Base-by-base conservation (phyloP, 2,329 filamentous ascomycete species). In the Neoarthrinium moseri region DNA sequence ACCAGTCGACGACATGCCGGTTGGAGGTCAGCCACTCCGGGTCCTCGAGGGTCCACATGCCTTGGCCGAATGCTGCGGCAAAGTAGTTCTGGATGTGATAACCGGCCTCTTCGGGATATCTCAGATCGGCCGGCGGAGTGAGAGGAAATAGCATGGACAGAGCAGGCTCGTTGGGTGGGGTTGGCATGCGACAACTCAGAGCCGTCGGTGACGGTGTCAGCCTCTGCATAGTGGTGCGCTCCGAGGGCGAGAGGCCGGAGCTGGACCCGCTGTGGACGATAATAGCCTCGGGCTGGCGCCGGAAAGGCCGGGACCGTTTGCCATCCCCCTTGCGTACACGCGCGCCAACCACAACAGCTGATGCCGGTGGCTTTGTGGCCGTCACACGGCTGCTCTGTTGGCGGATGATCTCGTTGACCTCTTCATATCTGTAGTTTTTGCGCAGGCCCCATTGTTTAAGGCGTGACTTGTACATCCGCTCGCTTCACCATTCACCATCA, bases 351-450 rank as follows among this genome's bases (percentile, higher is more conserved):
- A 27, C 22, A 8, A 30, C 27, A 26, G 21, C 21, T 12, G 34
- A n/a, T 17, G 7, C 17, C n/a, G 21, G 8, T 7, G 35, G 20
- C 26, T 27, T 45, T 13, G 33, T 23, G 10, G 30, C 30, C 26
- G 43, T 12, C 11, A 12, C n/a, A 23, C 27, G 41, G 5, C n/a
- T 21, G 21, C 17, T 26, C 41, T 44, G 41, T 22, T 44, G 41
- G 20, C 43, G 43, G 24, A 45, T 38, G 43, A 45, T 38, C 17
- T 45, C 43, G 26, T 39, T 39, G 15, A 45, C 43, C 24, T 45
- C 43, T 11, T 39, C 34, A 39, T 39, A 39, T 29, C 35, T 37
- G 26, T 38, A 45, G 26, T 45, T 45, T 18, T 45, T 45, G n/a
- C 43, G 43, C 6, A 45, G 35, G 22, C 43, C 43, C 43, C 43